phyloP scores from a whole-genome alignment of 2,329 filamentous ascomycete genomes.

The Knoxdaviesia capensis region DNA sequence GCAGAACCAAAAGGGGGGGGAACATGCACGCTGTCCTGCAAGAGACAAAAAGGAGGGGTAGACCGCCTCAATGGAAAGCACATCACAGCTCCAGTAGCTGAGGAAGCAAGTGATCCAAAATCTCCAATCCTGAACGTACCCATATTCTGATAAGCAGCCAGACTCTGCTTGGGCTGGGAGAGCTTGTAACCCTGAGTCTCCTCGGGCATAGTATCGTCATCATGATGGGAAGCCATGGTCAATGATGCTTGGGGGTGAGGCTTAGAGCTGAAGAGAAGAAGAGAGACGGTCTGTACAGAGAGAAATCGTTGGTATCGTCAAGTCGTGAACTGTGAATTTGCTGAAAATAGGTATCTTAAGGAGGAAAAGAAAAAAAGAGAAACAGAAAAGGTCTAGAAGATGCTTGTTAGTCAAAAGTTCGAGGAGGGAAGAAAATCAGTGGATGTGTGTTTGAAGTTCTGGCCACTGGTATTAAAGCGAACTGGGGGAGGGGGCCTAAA shows the following conservation, averaged over 20 bases:
- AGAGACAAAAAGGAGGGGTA: no score
- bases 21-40: no score
- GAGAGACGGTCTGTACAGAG: not conserved
- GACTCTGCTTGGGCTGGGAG: slow-evolving; percentile 86
- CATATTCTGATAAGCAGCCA: slow-evolving; percentile 85
- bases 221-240: slow-evolving; percentile 41
- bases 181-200: slow-evolving; percentile 94
- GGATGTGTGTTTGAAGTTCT: no score
- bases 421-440: not conserved
- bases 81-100: no score
- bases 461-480: no score
- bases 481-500: no score
- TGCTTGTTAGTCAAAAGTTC: no score
- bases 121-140: slow-evolving; percentile 34
- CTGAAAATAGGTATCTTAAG: not conserved
- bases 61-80: no score
- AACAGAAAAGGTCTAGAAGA: not conserved
- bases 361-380: not conserved
- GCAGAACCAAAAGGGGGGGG: no score
- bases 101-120: no score
- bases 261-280: slow-evolving; percentile 3
- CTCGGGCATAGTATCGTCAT: slow-evolving; percentile 71
- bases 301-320: no score
- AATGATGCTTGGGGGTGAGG: slow-evolving; percentile 1
- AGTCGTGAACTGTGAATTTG: no score